Evolutionary conservation across 108 stramenopile genomes (phyloP).

Genomic region (Cyclotella cryptica): DNA sequence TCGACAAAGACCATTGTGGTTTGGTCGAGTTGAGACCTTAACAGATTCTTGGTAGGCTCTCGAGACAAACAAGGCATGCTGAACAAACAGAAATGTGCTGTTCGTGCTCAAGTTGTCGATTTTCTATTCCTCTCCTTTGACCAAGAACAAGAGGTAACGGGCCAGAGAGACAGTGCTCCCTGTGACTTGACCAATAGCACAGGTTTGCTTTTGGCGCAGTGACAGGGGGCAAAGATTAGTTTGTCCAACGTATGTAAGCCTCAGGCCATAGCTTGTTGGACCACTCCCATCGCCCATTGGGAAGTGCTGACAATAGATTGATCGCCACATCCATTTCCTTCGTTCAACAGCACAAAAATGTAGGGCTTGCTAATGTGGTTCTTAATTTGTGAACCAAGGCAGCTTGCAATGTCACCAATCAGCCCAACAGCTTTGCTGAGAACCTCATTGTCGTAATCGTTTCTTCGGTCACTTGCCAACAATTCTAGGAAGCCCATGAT

Average conservation of each 20-base stretch:
- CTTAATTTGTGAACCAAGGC: slow-evolving; percentile 65
- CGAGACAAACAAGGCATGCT: background rate
- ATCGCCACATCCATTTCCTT: slow-evolving; percentile 66
- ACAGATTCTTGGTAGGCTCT: slow-evolving; percentile 6
- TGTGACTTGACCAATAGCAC: slow-evolving; percentile 43
- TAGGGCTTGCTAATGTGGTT: slow-evolving; percentile 70
- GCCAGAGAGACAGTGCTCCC: background rate
- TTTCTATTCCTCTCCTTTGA: background rate
- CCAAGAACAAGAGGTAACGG: background rate
- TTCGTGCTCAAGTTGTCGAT: background rate
- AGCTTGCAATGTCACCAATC: slow-evolving; percentile 82
- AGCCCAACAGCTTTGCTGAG: slow-evolving; percentile 82
- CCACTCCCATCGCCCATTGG: slow-evolving; percentile 66
- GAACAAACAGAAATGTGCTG: slow-evolving; percentile 11
- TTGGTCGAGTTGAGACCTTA: slow-evolving; percentile 52
- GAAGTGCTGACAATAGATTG: slow-evolving; percentile 60
- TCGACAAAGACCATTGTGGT: slow-evolving; percentile 31
- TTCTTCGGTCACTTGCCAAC: slow-evolving; percentile 60
- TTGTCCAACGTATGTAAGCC: background rate
- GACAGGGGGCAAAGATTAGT: slow-evolving; percentile 14
- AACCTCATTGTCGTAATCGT: slow-evolving; percentile 78
- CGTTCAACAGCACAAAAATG: slow-evolving; percentile 64
- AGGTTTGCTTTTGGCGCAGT: slow-evolving; percentile 30
- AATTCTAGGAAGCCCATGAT: slow-evolving; percentile 73
- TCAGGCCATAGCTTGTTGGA: slow-evolving; percentile 52